Conservation (phyloP, 176 grass and related monocot genomes). For the Triticum monococcum region DNA sequence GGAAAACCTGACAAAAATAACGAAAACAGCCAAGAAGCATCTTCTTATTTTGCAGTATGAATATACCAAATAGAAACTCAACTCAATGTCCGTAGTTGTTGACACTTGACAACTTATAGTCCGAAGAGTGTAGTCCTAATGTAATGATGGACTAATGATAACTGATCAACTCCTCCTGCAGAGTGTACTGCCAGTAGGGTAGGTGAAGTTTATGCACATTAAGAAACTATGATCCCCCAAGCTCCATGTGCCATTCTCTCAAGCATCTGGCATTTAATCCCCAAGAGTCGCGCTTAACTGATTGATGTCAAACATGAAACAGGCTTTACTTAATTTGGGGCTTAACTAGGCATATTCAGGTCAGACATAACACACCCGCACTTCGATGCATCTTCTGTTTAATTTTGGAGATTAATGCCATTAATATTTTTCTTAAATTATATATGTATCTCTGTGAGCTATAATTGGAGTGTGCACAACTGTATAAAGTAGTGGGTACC, state of each 20-base stretch:
- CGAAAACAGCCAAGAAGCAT: too few species aligned
- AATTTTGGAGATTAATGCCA: background rate
- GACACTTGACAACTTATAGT: background rate
- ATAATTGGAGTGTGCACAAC: too few species aligned
- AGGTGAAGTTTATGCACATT: conserved; percentile 1
- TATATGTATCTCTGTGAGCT: too few species aligned
- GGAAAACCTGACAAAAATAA: background rate
- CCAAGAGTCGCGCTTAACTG: background rate
- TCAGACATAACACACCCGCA: background rate
- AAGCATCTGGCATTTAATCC: background rate
- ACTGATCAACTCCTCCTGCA: background rate
- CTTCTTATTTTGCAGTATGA: background rate
- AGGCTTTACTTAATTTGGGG: background rate
- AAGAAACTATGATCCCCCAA: background rate
- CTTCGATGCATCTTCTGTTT: background rate
- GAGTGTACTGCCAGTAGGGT: background rate
- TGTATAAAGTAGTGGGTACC: too few species aligned
- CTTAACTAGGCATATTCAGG: background rate
- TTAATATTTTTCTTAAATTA: too few species aligned
- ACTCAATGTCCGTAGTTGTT: background rate
- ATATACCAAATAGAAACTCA: background rate
- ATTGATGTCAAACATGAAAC: background rate
- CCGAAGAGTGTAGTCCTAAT: background rate
- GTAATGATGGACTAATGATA: background rate
- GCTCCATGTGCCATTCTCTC: conserved; percentile 18